These are phyloP conservation scores for Lanmaoa pseudosensibilis DNA, from an alignment of 768 basidiomycete species.

Conservation along the genomic window DNA sequence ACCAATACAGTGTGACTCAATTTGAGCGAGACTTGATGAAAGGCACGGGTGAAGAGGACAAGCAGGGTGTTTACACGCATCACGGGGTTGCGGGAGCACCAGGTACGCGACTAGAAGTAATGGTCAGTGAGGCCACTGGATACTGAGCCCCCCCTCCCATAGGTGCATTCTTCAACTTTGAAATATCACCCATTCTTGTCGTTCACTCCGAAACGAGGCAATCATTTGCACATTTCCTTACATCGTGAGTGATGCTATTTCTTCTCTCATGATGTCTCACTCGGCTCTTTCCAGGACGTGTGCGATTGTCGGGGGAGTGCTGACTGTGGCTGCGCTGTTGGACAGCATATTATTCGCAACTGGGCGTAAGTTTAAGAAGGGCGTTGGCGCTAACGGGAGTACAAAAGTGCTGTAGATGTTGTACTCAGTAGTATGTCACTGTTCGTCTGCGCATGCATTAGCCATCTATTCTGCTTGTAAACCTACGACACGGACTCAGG, in stretches of 20 bases:
- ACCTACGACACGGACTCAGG: no score
- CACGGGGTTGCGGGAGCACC: constrained; percentile 78
- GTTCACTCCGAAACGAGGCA: constrained; percentile 89
- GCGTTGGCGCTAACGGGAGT: constrained; percentile 30
- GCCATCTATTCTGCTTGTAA: constrained; percentile 19
- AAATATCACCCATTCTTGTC: constrained; percentile 95
- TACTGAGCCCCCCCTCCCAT: background rate
- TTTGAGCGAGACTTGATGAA: constrained; percentile 89
- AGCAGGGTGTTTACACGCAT: constrained; percentile 66
- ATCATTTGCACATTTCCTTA: constrained; percentile 96
- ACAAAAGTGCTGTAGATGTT: constrained; percentile 34
- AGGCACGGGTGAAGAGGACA: constrained; percentile 56
- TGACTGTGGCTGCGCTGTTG: constrained; percentile 88
- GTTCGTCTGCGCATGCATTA: constrained; percentile 10
- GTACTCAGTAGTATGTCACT: constrained; percentile 8
- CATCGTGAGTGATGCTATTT: constrained; percentile 67
- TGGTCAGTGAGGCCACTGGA: background rate
- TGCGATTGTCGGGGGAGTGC: constrained; percentile 95
- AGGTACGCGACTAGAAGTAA: constrained; percentile 31
- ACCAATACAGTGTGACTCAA: constrained; percentile 94
- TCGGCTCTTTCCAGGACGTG: constrained; percentile 63
- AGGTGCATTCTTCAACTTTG: constrained; percentile 90
- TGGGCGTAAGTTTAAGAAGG: constrained; percentile 70
- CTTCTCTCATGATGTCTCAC: background rate
- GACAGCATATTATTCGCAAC: constrained; percentile 89